Evolutionary conservation across 129 eudicot genomes (phyloP), one percentile per base, ranked within the genome.

Genomic region (Flaveria robusta): DNA sequence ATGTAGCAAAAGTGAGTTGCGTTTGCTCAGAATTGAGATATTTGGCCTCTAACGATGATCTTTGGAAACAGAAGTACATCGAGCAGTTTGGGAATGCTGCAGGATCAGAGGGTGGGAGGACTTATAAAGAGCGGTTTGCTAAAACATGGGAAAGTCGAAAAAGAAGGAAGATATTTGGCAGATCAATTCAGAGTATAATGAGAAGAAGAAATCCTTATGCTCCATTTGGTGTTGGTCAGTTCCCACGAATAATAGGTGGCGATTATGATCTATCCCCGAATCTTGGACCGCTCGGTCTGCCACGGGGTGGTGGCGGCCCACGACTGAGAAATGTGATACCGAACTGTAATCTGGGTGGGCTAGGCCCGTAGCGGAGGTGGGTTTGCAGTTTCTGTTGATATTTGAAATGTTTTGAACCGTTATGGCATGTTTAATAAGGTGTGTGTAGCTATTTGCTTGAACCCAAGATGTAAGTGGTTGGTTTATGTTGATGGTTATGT

Each of bases 11-110:
- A 41, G 77, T 85, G 74, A 82, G 85, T 13, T 85, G 88, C 70
- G 83, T 78, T n/a, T 87, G 84, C 60, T 81, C 89, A 0, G 97
- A 92, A 74, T 27, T 91, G 80, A 66, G 86, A 19, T 87, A 87
- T 39, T 49, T 92, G 43, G 75, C 84, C 3, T 87, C 91, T 5
- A 85, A 78, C 11, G 88, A 87, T 27, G 92, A 87, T 37, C 37
- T 91, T 20, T 91, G 96, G 97, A 88, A 72, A 78, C 62, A 70
- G 63, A 92, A 87, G 79, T 89, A 54, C 9, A 41, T 41, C 3
- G 71, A 66, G 51, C 81, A 88, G 52, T 94, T 91, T 64, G 88
- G 93, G 11, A 59, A 70, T 46, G 72, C 26, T 9, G 76, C 22
- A 31, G 65, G 27, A 4, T 74, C 52, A 0, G 82, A 83, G 16